Percentiles rank a stretch among this genome's conserved stretches.
Conservation (phyloP, 2,329 filamentous ascomycete species). For the Botrytis elliptica region DNA sequence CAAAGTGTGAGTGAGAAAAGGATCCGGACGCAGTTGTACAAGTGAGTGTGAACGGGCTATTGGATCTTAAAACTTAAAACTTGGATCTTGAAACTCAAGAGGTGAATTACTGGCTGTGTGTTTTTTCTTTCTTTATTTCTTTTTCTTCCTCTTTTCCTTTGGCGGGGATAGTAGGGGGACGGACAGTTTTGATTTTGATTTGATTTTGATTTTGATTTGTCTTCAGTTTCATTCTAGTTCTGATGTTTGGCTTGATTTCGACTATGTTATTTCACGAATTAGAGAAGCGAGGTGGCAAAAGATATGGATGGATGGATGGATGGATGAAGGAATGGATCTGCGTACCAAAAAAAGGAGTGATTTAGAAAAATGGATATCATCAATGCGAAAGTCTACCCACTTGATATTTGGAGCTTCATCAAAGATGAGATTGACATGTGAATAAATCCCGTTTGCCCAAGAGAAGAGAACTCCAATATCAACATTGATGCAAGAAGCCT, state of each 20-base stretch:
- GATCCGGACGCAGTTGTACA: too few species aligned
- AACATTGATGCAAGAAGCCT: background rate
- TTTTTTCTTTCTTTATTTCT: too few species aligned
- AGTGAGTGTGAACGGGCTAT: too few species aligned
- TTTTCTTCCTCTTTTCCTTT: background rate
- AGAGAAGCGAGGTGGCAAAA: too few species aligned
- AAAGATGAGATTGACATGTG: background rate
- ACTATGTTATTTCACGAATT: background rate
- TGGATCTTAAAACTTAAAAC: rapidly evolving
- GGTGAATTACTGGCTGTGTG: too few species aligned
- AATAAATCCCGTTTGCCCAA: background rate
- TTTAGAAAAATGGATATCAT: background rate
- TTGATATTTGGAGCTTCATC: background rate
- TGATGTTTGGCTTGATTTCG: background rate
- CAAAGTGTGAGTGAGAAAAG: too few species aligned
- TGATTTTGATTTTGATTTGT: background rate
- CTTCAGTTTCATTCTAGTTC: background rate
- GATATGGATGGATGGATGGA: background rate
- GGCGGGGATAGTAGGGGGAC: background rate
- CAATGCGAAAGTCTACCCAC: background rate
- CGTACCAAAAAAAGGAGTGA: background rate
- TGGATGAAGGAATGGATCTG: background rate
- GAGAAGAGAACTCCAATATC: background rate
- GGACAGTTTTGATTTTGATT: background rate
- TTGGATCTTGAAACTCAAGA: too few species aligned